A percentile compares a stretch with the other conserved stretches of the same genome.
phyloP scores from a whole-genome alignment of 345 rosid genomes.

The Camelina sativa region DNA sequence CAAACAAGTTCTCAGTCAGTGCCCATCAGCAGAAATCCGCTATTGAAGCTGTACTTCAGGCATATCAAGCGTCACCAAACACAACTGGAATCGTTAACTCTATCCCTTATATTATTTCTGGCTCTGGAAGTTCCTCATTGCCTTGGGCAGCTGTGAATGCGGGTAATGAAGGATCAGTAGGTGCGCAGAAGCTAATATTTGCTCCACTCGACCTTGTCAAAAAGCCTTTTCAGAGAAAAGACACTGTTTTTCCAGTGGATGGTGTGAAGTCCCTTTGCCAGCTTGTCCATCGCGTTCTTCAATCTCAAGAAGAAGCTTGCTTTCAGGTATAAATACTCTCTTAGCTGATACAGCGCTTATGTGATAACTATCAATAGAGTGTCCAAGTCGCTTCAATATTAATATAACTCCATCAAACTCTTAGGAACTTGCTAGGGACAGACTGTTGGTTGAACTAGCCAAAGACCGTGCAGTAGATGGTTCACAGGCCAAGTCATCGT shows the following conservation, averaged over 20 bases:
- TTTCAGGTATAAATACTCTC: constrained; percentile 62
- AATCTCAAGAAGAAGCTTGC: constrained; percentile 78
- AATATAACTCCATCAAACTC: not conserved
- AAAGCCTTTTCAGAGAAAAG: constrained; percentile 80
- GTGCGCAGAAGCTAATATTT: constrained; percentile 63
- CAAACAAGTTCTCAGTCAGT: constrained; percentile 96
- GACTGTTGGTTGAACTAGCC: constrained; percentile 60
- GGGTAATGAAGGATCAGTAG: constrained; percentile 53
- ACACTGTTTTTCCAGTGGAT: constrained; percentile 74
- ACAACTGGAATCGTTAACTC: constrained; percentile 78
- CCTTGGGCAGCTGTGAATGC: constrained; percentile 67
- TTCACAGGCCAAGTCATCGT: constrained; percentile 61
- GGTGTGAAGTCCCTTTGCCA: constrained; percentile 79
- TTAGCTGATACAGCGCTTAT: not conserved
- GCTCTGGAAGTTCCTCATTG: constrained; percentile 71
- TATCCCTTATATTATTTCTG: constrained; percentile 82
- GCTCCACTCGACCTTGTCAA: constrained; percentile 71
- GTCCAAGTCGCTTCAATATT: not conserved
- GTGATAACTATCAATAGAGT: not conserved
- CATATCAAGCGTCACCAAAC: constrained; percentile 75
- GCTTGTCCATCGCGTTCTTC: constrained; percentile 74
- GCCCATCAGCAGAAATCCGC: constrained; percentile 90
- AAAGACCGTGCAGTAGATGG: constrained; percentile 53
- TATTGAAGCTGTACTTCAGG: constrained; percentile 75
- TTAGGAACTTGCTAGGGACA: constrained; percentile 80